Evolutionary conservation across 495 filamentous ascomycete species (phyloP).

Genomic region (Niebla homalea): DNA sequence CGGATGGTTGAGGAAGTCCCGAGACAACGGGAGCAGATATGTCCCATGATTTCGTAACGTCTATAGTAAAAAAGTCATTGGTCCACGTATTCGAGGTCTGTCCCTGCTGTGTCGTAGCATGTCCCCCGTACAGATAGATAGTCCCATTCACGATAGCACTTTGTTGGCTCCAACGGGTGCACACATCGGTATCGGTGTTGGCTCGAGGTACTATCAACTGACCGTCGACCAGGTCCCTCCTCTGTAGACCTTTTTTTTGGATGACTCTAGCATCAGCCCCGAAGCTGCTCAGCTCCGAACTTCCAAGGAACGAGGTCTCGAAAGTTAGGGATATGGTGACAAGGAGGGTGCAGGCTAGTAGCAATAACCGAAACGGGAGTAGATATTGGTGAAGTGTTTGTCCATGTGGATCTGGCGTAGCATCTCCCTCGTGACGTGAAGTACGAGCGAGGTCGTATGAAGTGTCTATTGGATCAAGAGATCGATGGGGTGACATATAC

Average conservation of each 20-base stretch:
- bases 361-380: conserved; percentile 8
- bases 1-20: conserved; percentile 50
- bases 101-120: conserved; percentile 34
- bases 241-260: neutral
- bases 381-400: neutral
- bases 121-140: conserved; percentile 63
- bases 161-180: conserved; percentile 57
- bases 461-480: neutral
- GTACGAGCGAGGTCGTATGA: neutral
- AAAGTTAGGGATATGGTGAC: conserved; percentile 14
- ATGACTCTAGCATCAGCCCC: conserved; percentile 18
- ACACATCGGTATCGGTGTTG: conserved; percentile 40
- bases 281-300: conserved; percentile 6
- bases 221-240: neutral
- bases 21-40: conserved; percentile 45
- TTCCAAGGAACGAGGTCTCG: conserved; percentile 8
- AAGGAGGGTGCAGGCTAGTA: conserved; percentile 12
- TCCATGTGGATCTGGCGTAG: neutral
- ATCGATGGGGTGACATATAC: neutral
- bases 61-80: conserved; percentile 54
- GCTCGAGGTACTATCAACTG: conserved; percentile 4
- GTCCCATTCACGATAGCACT: conserved; percentile 59
- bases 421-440: neutral
- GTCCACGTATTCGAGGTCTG: conserved; percentile 53
- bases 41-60: conserved; percentile 54